Conservation (phyloP, 164 flowering plant species). For the Berberis vulgaris region DNA sequence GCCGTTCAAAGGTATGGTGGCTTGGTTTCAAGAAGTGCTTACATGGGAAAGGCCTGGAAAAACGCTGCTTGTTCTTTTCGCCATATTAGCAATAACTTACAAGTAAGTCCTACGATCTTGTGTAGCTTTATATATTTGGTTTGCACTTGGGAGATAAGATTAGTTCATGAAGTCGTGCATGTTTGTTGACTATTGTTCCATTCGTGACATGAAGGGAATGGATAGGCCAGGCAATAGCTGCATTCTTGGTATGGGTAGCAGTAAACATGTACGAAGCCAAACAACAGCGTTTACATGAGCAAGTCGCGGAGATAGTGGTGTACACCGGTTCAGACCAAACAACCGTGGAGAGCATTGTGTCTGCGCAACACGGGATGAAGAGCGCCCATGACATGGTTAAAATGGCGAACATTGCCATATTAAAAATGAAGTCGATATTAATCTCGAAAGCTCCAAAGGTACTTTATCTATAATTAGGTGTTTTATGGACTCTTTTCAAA, state of each 20-base stretch:
- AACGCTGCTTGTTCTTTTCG: conserved; percentile 28
- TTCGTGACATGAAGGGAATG: conserved; percentile 52
- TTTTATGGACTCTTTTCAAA: neutral
- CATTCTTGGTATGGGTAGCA: conserved; percentile 33
- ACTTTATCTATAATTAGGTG: neutral
- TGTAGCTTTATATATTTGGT: neutral
- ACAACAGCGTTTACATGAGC: conserved; percentile 14
- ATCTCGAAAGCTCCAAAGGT: conserved; percentile 58
- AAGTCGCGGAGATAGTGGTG: conserved; percentile 38
- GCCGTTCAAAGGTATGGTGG: conserved; percentile 32
- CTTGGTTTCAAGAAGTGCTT: conserved; percentile 34
- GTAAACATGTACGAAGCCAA: conserved; percentile 43
- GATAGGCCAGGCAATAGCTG: conserved; percentile 62
- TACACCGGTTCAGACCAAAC: conserved; percentile 54
- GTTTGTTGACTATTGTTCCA: neutral
- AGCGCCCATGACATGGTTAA: conserved; percentile 40
- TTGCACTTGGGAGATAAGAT: too few relatives aligned
- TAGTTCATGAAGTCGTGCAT: neutral
- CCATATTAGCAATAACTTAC: conserved; percentile 35
- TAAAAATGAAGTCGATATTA: conserved; percentile 58
- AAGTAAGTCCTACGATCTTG: conserved; percentile 37
- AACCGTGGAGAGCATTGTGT: conserved; percentile 67
- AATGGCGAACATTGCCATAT: conserved; percentile 41
- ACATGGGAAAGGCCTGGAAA: conserved; percentile 58
- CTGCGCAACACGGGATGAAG: conserved; percentile 62